Base-by-base conservation (phyloP, 495 filamentous ascomycete species). In the Hypoxylon lienhwacheense region DNA sequence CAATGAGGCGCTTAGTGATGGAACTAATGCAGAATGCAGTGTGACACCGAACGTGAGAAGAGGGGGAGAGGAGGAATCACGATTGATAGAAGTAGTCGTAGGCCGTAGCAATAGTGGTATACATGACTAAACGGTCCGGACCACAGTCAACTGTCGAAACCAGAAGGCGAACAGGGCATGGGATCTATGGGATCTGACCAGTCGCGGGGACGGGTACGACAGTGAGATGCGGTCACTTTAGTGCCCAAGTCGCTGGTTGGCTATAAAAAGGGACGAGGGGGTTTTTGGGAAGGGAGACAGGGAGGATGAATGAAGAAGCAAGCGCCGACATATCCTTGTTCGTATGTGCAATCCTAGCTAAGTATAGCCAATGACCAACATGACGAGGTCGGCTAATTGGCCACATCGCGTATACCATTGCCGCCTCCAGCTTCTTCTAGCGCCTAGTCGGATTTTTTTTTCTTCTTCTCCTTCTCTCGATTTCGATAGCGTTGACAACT, bases 241-340 rank as follows among this genome's bases (percentile, higher is more conserved):
- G 47, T 45, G 53, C 53, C 35, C 24, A 47, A 34, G 25, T 19
- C 29, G 36, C 49, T 68, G 66, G 66, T 64, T 68, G 63, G 63
- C 66, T 68, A 68, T 68, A 59, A 66, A 66, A 66, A 59, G 55
- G 42, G 47, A 61, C 49, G 33, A 53, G 45, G 47, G 42, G n/a
- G n/a, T n/a, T n/a, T 59, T 56, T 49, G 53, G 39, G 50, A 56
- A 53, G 59, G 42, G 56, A 67, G 49, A 56, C 49, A 56, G 42
- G 56, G 65, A 46, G 57, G 44, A 63, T 57, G 43, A 50, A 34
- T 50, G 50, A 64, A 54, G 61, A 62, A 59, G 59, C 66, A 66
- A 66, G 66, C 66, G 66, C 66, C 66, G 33, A 57, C 49, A 26
- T 42, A 64, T 22, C 66, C 66, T 32, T 65, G 63, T 29, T 34